Base-by-base conservation (phyloP, 768 basidiomycete genomes). In the Chalciporus sphaerocephalus region DNA sequence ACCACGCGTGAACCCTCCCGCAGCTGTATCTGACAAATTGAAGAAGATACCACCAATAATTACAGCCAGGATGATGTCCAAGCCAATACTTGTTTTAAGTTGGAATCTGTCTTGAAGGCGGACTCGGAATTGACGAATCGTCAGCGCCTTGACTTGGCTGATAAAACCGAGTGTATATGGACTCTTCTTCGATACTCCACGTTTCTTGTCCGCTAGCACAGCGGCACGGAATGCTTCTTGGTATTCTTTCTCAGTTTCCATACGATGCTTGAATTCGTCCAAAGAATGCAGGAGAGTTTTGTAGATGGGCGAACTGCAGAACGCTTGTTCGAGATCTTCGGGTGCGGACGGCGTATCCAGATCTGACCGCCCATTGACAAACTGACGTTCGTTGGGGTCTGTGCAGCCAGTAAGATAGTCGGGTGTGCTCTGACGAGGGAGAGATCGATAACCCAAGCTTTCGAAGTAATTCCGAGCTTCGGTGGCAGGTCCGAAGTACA, bases 101-200 rank as follows among this genome's bases (percentile, higher is more conserved):
- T 88, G 85, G 64, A 92, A 89, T 46, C 71, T 74, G 64, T 93
- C 86, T 61, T 93, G 91, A 30, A 85, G 52, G 35, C 77, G 73
- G 60, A 79, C 77, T 51, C 79, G 79, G 69, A 92, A 87, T 64
- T 92, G 85, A 18, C 92, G 74, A 32, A 74, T 71, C 2, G 81
- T 76, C 51, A 92, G 69, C 1, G 86, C 81, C 52, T 73, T 67
- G 38, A 91, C 81, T 58, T 95, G 92, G 0, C 80, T 78, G 27
- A 65, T 63, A 67, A 89, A 89, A 8, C 87, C 81, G 35, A 92
- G 77, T 7, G 88, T 92, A 63, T 92, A 94, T 3, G 88, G 87
- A 48, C 83, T 87, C 65, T 82, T 80, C 62, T 80, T 80, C 1
- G 84, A 82, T 4, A 87, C 88, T 22, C 83, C 84, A 48, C 75